A percentile compares a stretch with the other conserved stretches of the same genome.
Evolutionary conservation across 805 yeast genomes (phyloP).

Genomic region (Candida cerambycidarum): DNA sequence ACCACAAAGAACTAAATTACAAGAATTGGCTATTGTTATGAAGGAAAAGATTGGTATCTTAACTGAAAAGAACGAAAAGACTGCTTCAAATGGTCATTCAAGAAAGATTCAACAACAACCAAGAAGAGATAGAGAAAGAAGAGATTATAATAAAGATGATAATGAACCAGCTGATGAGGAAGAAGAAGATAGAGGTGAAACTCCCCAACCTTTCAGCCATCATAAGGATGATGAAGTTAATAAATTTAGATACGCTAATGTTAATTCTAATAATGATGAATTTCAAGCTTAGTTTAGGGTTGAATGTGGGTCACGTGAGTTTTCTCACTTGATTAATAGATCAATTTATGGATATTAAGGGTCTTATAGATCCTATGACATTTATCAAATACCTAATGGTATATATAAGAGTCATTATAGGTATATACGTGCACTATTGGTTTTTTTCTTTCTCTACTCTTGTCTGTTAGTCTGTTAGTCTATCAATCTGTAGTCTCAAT

Average conservation of each 20-base stretch:
- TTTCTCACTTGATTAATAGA: no score
- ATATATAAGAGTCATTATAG: not conserved
- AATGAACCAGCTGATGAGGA: slow-evolving; percentile 27
- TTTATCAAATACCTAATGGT: not conserved
- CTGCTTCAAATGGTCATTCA: slow-evolving; percentile 72
- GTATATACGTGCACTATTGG: not conserved
- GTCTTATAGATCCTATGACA: no score
- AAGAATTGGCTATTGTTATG: slow-evolving; percentile 81
- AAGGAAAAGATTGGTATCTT: slow-evolving; percentile 78
- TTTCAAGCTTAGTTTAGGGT: slow-evolving; percentile 29
- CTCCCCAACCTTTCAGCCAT: slow-evolving; percentile 17
- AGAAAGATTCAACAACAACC: slow-evolving; percentile 36
- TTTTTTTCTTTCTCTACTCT: not conserved
- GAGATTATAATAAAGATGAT: slow-evolving; percentile 21
- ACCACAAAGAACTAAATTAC: slow-evolving; percentile 79
- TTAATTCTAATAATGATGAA: slow-evolving; percentile 44
- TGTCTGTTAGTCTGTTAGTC: no score
- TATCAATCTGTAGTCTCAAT: no score
- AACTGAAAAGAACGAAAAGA: slow-evolving; percentile 81
- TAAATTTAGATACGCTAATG: slow-evolving; percentile 46
- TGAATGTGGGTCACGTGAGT: no score
- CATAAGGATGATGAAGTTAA: slow-evolving; percentile 30
- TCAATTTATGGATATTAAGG: no score
- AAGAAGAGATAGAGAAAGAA: slow-evolving; percentile 31
- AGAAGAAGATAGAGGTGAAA: slow-evolving; percentile 6